phyloP scores from a whole-genome alignment of 176 grass and related monocot species.

The Oryza glaberrima region DNA sequence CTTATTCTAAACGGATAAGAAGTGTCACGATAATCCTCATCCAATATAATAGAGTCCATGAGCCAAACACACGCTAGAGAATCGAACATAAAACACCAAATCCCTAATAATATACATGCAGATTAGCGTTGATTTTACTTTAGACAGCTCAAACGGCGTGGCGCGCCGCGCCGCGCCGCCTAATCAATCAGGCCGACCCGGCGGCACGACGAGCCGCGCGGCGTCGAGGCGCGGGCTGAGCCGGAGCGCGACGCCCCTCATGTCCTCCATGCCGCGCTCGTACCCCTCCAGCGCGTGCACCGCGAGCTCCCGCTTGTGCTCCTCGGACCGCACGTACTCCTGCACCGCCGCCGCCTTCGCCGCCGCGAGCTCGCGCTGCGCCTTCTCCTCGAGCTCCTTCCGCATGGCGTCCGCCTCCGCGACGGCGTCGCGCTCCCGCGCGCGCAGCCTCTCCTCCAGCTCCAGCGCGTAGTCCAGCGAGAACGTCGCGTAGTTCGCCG shows the following conservation, averaged over 20 bases:
- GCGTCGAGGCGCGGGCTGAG: constrained; percentile 23
- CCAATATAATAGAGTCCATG: too few relatives aligned
- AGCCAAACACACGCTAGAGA: too few relatives aligned
- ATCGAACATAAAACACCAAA: too few relatives aligned
- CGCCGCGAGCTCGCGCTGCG: constrained; percentile 7
- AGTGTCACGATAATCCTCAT: too few relatives aligned
- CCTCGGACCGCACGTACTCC: not conserved
- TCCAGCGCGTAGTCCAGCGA: constrained; percentile 29
- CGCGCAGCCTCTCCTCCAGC: constrained; percentile 6
- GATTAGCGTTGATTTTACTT: too few relatives aligned
- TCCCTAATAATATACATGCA: too few relatives aligned
- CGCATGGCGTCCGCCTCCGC: not conserved
- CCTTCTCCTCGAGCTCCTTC: constrained; percentile 1
- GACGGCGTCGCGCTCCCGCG: not conserved
- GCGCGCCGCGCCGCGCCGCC: too few relatives aligned
- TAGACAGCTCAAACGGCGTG: too few relatives aligned
- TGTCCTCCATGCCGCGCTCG: constrained; percentile 41
- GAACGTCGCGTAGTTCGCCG: constrained; percentile 32
- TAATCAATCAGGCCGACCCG: not conserved
- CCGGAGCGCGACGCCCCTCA: constrained; percentile 37
- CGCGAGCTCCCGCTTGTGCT: constrained; percentile 13
- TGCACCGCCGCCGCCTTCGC: not conserved
- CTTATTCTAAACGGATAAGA: too few relatives aligned
- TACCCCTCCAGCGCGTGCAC: constrained; percentile 25
- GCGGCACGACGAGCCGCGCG: constrained; percentile 7